phyloP scores from a whole-genome alignment of 78 protist species.

The Tieghemostelium lacteum region DNA sequence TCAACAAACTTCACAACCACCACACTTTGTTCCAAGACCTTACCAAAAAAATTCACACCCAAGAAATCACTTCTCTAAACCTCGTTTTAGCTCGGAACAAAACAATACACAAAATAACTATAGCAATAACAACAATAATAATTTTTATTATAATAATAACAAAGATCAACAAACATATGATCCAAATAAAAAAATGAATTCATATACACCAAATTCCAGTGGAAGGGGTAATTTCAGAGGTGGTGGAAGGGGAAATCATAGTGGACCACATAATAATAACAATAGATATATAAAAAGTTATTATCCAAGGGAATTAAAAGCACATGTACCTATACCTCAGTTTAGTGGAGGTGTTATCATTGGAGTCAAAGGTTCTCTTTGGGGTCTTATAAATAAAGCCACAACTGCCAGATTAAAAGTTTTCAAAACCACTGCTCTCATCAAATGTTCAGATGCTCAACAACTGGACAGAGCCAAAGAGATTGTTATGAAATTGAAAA shows the following conservation, averaged over 20 bases:
- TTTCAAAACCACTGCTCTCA: constrained; percentile 29
- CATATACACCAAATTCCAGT: neutral
- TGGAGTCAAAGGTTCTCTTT: constrained; percentile 75
- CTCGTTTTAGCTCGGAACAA: neutral
- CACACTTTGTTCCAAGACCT: no score
- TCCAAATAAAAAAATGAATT: neutral
- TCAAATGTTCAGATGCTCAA: constrained; percentile 72
- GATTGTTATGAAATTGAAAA: constrained; percentile 65
- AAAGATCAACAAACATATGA: constrained; percentile 23
- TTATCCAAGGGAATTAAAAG: constrained; percentile 23
- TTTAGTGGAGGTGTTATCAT: constrained; percentile 72
- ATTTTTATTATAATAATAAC: neutral
- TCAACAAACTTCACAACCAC: neutral
- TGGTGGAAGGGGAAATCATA: constrained; percentile 16
- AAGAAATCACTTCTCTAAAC: neutral
- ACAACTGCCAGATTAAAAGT: constrained; percentile 70
- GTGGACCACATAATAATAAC: neutral
- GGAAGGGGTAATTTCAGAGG: constrained; percentile 10
- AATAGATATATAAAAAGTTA: neutral
- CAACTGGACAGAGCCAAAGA: constrained; percentile 79
- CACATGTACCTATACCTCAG: constrained; percentile 35
- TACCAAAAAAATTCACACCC: no score
- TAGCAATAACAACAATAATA: neutral
- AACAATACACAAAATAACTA: neutral
- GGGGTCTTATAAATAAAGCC: constrained; percentile 74